Percentiles rank a stretch among this genome's conserved stretches.
Evolutionary conservation across 75 land plant species (phyloP).

Genomic region (Pinus tabuliformis): DNA sequence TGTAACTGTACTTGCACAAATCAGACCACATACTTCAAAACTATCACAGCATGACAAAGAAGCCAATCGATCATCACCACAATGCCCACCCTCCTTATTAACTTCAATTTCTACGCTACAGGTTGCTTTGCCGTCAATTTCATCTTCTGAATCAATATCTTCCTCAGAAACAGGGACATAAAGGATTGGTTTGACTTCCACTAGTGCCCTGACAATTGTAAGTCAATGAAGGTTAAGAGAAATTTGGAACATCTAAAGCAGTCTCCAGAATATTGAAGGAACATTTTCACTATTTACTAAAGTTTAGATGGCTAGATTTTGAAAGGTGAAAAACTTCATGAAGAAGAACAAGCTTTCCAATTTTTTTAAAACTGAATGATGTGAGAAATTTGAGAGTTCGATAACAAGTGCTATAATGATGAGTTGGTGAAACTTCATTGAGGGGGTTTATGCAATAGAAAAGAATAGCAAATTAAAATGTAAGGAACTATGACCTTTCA

Average conservation of each 20-base stretch:
- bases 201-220: conserved; percentile 53
- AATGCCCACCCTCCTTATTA: conserved; percentile 17
- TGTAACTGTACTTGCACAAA: conserved; percentile 43
- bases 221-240: not conserved
- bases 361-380: not conserved
- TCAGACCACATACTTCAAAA: conserved; percentile 36
- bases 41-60: conserved; percentile 32
- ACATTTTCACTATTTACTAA: not conserved
- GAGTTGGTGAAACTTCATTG: not conserved
- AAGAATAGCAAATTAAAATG: not conserved
- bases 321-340: not conserved
- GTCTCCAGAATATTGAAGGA: not conserved
- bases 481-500: not conserved
- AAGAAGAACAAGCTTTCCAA: not conserved
- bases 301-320: not conserved
- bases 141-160: not conserved
- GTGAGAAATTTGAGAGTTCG: not conserved
- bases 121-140: not conserved
- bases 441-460: not conserved
- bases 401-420: not conserved
- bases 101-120: not conserved
- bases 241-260: not conserved
- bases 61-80: conserved; percentile 26
- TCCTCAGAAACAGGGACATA: conserved; percentile 34
- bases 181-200: conserved; percentile 83